Evolutionary conservation across 2,329 filamentous ascomycete genomes (phyloP), one percentile per base, ranked within the genome.

Genomic region (Exophiala xenobiotica): DNA sequence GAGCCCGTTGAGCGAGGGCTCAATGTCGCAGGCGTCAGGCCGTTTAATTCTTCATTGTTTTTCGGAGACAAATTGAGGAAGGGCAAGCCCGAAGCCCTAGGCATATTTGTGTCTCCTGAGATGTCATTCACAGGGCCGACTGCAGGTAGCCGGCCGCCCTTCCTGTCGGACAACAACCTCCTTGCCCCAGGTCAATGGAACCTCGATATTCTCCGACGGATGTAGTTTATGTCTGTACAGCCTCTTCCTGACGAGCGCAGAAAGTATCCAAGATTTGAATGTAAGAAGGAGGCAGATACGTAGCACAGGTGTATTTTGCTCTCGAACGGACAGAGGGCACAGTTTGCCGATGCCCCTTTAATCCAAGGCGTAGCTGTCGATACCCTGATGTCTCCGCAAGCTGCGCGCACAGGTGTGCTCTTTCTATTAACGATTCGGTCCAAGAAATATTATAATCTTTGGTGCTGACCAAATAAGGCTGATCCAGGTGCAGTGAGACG

Each of bases 1-100:
- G 59, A 60, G 40, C 56, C 56, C 24, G 53, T 58, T 14, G 59
- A 60, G 11, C 52, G 53, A 46, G 59, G 53, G 43, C 59, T 61
- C 42, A 61, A 46, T 16, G 53, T 53, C 46, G 52, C 57, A 22
- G 57, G 56, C 39, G 48, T 55, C 26, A 53, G 23, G 41, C 49
- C 50, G 53, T 51, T 53, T 29, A 50, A 37, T 12, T 55, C 53
- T 24, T 59, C 57, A 57, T 60, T 58, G 46, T 53, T 54, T 45
- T 48, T 54, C 5, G 54, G 43, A 43, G 53, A 53, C 54, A 62
- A 40, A 24, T 61, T 58, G 41, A 62, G 53, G 48, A 53, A 48
- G 19, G 58, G 58, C 24, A 61, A 46, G 54, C 48, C 51, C 42
- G 52, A 43, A 49, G 60, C 51, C 50, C 59, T 61, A 51, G 60